Conservation (phyloP, 306 rosid species). For the Dryas alaskensis region DNA sequence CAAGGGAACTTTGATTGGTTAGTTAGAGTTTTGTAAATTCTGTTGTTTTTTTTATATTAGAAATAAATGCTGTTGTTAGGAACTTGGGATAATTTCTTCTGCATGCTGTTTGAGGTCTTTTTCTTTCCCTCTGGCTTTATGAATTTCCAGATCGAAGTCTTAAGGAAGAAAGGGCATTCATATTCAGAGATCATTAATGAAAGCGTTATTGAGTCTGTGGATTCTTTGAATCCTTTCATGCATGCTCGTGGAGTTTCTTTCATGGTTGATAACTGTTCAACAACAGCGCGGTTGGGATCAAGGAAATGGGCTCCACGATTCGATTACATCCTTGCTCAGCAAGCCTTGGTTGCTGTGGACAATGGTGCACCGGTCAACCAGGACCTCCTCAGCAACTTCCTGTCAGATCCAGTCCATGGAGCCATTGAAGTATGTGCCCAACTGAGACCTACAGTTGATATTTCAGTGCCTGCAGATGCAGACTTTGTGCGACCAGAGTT, state of each 20-base stretch:
- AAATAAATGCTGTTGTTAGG: not conserved
- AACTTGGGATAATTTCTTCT: not conserved
- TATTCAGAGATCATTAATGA: constrained; percentile 95
- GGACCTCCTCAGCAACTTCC: constrained; percentile 89
- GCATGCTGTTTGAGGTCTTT: not conserved
- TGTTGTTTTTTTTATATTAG: not conserved
- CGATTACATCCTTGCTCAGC: constrained; percentile 84
- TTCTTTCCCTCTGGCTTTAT: constrained; percentile 4
- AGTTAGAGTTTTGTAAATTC: not conserved
- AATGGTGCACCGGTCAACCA: constrained; percentile 56
- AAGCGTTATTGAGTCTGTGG: constrained; percentile 93
- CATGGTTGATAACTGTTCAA: constrained; percentile 98
- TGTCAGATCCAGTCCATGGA: constrained; percentile 88
- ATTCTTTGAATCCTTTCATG: constrained; percentile 97
- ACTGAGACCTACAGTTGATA: constrained; percentile 90
- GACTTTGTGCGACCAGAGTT: constrained; percentile 96
- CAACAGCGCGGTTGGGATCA: constrained; percentile 98
- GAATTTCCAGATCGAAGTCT: constrained; percentile 72
- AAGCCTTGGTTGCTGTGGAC: constrained; percentile 92
- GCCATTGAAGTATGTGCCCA: constrained; percentile 88
- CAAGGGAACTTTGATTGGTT: not conserved
- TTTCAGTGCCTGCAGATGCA: constrained; percentile 83
- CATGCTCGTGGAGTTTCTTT: constrained; percentile 99
- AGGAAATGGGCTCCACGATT: constrained; percentile 99
- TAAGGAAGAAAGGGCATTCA: constrained; percentile 97